These are phyloP conservation scores for Vaccinium vitisidaea DNA, from an alignment of 148 eudicot genomes.

Conservation along the genomic window DNA sequence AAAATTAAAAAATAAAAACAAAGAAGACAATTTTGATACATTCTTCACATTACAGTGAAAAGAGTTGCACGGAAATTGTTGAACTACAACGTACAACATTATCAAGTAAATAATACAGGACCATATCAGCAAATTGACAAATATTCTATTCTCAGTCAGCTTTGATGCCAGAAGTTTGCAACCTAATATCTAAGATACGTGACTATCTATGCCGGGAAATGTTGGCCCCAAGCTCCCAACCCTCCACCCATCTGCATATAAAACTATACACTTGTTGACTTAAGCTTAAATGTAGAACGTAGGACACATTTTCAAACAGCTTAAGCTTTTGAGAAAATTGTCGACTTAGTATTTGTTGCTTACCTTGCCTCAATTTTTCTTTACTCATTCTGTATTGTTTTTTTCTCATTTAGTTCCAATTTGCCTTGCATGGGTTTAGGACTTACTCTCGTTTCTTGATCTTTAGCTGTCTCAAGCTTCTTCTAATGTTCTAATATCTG, in stretches of 20 bases:
- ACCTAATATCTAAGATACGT: background rate
- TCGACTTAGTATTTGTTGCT: background rate
- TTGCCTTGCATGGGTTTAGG: background rate
- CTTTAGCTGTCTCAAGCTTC: background rate
- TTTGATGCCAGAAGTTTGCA: background rate
- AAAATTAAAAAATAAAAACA: constrained; percentile 5
- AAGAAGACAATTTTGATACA: background rate
- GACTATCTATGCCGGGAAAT: too few species aligned
- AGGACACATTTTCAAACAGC: background rate
- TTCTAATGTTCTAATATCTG: background rate
- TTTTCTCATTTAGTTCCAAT: background rate
- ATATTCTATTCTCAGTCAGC: background rate
- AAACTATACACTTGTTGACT: background rate
- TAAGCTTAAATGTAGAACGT: background rate
- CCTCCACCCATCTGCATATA: background rate
- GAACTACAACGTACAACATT: background rate
- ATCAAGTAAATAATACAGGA: constrained; percentile 7
- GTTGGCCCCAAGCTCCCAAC: background rate
- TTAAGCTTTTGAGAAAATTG: background rate
- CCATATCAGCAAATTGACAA: background rate
- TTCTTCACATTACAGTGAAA: background rate
- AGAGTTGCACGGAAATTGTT: background rate
- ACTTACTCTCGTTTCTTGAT: background rate
- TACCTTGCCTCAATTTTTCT: background rate
- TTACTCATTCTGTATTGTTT: background rate